Conservation (phyloP, 2,329 filamentous ascomycete genomes). For the Penicillium sp. region DNA sequence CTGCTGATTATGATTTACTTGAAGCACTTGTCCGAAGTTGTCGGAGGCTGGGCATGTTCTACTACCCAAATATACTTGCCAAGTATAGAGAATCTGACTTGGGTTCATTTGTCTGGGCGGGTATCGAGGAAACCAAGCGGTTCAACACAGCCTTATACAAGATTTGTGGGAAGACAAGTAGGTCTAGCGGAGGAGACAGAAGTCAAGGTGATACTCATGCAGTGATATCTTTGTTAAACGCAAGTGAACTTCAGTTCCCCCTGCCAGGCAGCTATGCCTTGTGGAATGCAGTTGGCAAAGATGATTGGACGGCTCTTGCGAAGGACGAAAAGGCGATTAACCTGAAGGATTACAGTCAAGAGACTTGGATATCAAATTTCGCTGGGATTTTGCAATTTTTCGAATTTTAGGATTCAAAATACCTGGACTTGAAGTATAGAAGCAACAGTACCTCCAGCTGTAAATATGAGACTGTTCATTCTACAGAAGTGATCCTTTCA, state of each 20-base stretch:
- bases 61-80: constrained; percentile 30
- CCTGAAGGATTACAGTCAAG: constrained; percentile 1
- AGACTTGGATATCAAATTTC: constrained; percentile 14
- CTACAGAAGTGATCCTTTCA: too few relatives aligned
- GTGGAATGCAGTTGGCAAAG: constrained; percentile 13
- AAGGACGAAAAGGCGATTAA: background rate
- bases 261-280: constrained; percentile 14
- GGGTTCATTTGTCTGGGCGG: constrained; percentile 21
- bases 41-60: constrained; percentile 28
- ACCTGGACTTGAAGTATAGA: too few relatives aligned
- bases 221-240: background rate
- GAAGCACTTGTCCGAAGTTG: constrained; percentile 28
- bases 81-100: constrained; percentile 13
- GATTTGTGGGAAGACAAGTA: constrained; percentile 14
- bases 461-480: too few relatives aligned
- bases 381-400: background rate
- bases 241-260: constrained; percentile 23
- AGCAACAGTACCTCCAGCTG: too few relatives aligned
- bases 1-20: constrained; percentile 18
- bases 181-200: background rate
- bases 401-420: background rate
- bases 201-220: background rate
- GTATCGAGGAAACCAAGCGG: constrained; percentile 32
- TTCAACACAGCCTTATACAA: constrained; percentile 31
- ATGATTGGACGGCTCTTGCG: constrained; percentile 10